Evolutionary conservation across 1,284 basidiomycete species (phyloP).

Genomic region (Ceraceosorus guamensis): DNA sequence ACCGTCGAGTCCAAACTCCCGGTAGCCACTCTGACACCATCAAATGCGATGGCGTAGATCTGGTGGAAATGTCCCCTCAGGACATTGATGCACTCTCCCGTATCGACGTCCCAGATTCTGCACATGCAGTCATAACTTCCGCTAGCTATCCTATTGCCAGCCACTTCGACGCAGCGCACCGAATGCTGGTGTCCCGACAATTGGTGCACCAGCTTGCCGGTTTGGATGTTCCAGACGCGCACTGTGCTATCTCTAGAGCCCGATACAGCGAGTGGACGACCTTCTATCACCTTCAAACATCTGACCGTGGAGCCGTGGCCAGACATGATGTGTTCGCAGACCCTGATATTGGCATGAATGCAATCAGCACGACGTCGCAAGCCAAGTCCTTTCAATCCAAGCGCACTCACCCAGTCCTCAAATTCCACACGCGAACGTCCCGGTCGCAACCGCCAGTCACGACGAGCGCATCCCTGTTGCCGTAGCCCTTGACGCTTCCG

Average conservation of each 20-base stretch:
- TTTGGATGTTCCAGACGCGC: constrained; percentile 86
- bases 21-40: constrained; percentile 74
- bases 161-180: constrained; percentile 81
- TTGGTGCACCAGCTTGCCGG: constrained; percentile 63
- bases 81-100: constrained; percentile 66
- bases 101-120: constrained; percentile 45
- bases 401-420: constrained; percentile 55
- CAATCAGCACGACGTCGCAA: not conserved
- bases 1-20: constrained; percentile 61
- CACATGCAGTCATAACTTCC: constrained; percentile 78
- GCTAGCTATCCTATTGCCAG: constrained; percentile 70
- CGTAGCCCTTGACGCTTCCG: constrained; percentile 58
- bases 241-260: constrained; percentile 80
- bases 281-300: constrained; percentile 79
- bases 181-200: constrained; percentile 73
- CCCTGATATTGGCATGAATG: constrained; percentile 41
- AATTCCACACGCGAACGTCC: constrained; percentile 82
- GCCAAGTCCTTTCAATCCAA: not conserved
- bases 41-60: constrained; percentile 88
- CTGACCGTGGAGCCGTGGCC: constrained; percentile 89
- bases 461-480: constrained; percentile 62
- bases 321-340: constrained; percentile 70
- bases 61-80: constrained; percentile 84
- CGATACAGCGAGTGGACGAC: constrained; percentile 77
- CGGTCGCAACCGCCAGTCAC: constrained; percentile 92